Conservation (phyloP, 208 protist species). For the Crithidia mellificae region DNA sequence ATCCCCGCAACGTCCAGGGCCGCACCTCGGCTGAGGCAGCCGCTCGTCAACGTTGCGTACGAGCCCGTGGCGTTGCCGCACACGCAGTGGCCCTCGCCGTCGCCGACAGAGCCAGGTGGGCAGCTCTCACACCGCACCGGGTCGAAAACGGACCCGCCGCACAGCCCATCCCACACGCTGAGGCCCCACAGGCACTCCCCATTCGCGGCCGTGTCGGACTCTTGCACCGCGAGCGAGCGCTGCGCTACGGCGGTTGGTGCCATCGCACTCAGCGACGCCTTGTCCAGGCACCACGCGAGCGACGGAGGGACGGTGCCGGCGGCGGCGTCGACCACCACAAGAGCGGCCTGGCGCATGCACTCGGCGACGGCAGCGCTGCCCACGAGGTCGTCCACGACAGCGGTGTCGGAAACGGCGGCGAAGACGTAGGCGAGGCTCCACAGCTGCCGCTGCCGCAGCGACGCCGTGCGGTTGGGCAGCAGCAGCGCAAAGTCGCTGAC, state of each 20-base stretch:
- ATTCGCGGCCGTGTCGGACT: slow-evolving; percentile 13
- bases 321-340: slow-evolving; percentile 18
- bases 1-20: slow-evolving; percentile 16
- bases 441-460: slow-evolving; percentile 20
- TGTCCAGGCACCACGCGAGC: slow-evolving; percentile 30
- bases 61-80: slow-evolving; percentile 24
- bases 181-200: slow-evolving; percentile 29
- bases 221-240: slow-evolving; percentile 20
- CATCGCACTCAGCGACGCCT: slow-evolving; percentile 18
- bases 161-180: slow-evolving; percentile 32
- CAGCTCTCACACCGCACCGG: slow-evolving; percentile 20
- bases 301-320: slow-evolving; percentile 26
- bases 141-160: slow-evolving; percentile 21
- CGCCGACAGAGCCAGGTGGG: slow-evolving; percentile 27
- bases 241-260: not conserved
- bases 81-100: slow-evolving; percentile 37
- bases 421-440: slow-evolving; percentile 32
- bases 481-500: slow-evolving; percentile 21
- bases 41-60: slow-evolving; percentile 28
- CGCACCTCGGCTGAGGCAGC: slow-evolving; percentile 21
- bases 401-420: slow-evolving; percentile 4
- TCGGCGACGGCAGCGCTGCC: slow-evolving; percentile 17
- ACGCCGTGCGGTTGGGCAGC: not conserved
- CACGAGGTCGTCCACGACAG: slow-evolving; percentile 10
- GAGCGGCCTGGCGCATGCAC: slow-evolving; percentile 30